Evolutionary conservation across 495 filamentous ascomycete species (phyloP).

Genomic region (Chaetomidium leptoderma): DNA sequence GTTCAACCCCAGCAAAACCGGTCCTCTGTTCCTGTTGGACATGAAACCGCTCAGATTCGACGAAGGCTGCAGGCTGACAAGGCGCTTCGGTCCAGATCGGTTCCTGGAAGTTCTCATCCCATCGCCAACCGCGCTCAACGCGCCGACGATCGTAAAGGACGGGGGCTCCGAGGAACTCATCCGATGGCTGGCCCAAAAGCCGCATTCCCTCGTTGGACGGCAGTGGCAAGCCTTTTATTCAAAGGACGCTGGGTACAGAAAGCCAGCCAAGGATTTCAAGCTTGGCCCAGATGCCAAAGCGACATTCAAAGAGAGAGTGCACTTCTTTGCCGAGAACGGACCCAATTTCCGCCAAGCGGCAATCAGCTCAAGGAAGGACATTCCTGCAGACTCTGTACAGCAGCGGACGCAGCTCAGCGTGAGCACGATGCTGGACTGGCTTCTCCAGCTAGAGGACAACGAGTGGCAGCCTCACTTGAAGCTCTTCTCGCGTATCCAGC

Average conservation of each 20-base stretch:
- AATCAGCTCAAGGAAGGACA: neutral
- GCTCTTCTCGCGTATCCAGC: constrained; percentile 41
- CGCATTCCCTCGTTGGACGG: constrained; percentile 41
- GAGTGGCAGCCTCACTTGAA: constrained; percentile 34
- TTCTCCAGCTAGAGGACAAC: constrained; percentile 39
- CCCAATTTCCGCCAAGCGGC: constrained; percentile 27
- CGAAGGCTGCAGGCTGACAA: constrained; percentile 40
- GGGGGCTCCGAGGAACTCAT: constrained; percentile 35
- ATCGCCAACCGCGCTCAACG: constrained; percentile 20
- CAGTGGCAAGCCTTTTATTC: constrained; percentile 45
- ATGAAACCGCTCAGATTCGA: constrained; percentile 41
- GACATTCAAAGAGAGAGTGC: constrained; percentile 38
- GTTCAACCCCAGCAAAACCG: constrained; percentile 29
- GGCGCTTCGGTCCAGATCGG: constrained; percentile 46
- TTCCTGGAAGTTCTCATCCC: constrained; percentile 45
- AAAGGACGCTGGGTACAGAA: constrained; percentile 37
- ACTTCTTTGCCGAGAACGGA: constrained; percentile 45
- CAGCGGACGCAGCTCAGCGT: constrained; percentile 29
- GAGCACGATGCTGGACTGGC: constrained; percentile 42
- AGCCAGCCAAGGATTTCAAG: constrained; percentile 33
- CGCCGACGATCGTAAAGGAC: constrained; percentile 23
- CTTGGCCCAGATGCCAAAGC: constrained; percentile 35
- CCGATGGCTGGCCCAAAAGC: constrained; percentile 35
- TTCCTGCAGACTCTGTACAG: constrained; percentile 13
- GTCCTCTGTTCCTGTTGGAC: constrained; percentile 36